These are phyloP conservation scores for Microdochium bolleyi DNA, from an alignment of 2,329 filamentous ascomycete species.

Conservation along the genomic window DNA sequence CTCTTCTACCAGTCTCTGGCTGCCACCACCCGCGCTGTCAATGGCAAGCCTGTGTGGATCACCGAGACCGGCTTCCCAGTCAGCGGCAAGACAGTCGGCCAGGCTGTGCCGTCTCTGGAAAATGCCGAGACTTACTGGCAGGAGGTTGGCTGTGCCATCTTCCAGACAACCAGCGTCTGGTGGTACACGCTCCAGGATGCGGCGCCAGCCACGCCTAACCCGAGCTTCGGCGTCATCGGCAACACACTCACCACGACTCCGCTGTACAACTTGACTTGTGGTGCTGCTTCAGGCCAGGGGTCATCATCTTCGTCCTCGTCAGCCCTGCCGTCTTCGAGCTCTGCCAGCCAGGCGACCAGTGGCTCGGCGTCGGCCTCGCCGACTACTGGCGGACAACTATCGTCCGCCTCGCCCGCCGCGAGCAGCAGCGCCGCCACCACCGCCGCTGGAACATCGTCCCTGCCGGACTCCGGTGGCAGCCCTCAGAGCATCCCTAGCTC, in stretches of 20 bases:
- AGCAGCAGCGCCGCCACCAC: neutral
- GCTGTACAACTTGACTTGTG: slow-evolving; percentile 56
- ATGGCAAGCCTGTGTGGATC: slow-evolving; percentile 71
- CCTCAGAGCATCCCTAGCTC: slow-evolving; percentile 14
- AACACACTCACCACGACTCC: slow-evolving; percentile 42
- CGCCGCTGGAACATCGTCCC: neutral
- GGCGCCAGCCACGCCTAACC: slow-evolving; percentile 48
- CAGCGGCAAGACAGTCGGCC: slow-evolving; percentile 52
- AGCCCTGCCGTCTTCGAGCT: neutral
- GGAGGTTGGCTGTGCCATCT: slow-evolving; percentile 64
- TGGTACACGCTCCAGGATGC: slow-evolving; percentile 73
- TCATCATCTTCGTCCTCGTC: neutral
- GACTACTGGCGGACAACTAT: neutral
- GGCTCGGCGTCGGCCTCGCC: neutral
- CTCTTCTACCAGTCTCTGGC: slow-evolving; percentile 63
- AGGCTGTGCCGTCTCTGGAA: slow-evolving; percentile 52
- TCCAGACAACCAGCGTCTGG: slow-evolving; percentile 59
- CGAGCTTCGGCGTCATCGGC: slow-evolving; percentile 64
- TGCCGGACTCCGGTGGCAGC: slow-evolving; percentile 12
- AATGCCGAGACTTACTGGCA: slow-evolving; percentile 81
- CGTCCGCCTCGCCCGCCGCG: neutral
- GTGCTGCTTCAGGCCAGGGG: neutral
- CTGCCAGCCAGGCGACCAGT: neutral
- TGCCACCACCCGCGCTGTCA: slow-evolving; percentile 48
- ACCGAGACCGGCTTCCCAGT: slow-evolving; percentile 88